A percentile compares a stretch with the other conserved stretches of the same genome.
phyloP scores from a whole-genome alignment of 176 grass and related monocot species.

The Juncus inflexus region DNA sequence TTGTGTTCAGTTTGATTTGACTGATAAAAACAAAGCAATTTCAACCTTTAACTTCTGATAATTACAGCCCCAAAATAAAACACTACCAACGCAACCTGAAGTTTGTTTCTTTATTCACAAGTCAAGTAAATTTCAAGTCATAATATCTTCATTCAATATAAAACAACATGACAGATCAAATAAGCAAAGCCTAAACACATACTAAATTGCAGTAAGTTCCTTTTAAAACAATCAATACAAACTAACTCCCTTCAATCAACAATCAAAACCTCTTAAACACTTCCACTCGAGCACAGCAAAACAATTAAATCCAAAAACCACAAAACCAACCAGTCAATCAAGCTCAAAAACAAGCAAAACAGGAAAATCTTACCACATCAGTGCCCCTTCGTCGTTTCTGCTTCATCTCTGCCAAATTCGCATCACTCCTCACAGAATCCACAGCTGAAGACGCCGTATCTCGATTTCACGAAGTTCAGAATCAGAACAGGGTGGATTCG shows the following conservation, averaged over 20 bases:
- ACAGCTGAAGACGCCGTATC: background rate
- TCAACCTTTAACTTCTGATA: too few species aligned
- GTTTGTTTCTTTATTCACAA: too few species aligned
- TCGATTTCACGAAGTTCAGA: background rate
- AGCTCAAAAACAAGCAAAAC: slow-evolving; percentile 3
- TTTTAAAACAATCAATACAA: background rate
- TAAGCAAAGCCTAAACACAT: background rate
- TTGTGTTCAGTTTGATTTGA: too few species aligned
- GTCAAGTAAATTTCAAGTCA: background rate
- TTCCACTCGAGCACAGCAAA: background rate
- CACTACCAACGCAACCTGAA: too few species aligned
- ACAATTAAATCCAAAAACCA: slow-evolving; percentile 5
- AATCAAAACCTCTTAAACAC: background rate
- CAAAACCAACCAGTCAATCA: slow-evolving; percentile 9
- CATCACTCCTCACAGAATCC: background rate
- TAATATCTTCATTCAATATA: background rate
- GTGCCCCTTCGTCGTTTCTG: slow-evolving; percentile 8
- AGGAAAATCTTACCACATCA: slow-evolving; percentile 12
- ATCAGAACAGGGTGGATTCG: slow-evolving; percentile 8
- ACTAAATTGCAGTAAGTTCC: background rate
- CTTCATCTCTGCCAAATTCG: slow-evolving; percentile 16
- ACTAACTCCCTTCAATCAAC: background rate
- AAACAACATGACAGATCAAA: background rate
- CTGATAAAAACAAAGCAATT: too few species aligned
- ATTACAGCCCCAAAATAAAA: too few species aligned